A percentile compares a stretch with the other conserved stretches of the same genome.
These are phyloP conservation scores for Dactylis glomerata DNA, from an alignment of 176 grass and related monocot genomes.

Conservation along the genomic window DNA sequence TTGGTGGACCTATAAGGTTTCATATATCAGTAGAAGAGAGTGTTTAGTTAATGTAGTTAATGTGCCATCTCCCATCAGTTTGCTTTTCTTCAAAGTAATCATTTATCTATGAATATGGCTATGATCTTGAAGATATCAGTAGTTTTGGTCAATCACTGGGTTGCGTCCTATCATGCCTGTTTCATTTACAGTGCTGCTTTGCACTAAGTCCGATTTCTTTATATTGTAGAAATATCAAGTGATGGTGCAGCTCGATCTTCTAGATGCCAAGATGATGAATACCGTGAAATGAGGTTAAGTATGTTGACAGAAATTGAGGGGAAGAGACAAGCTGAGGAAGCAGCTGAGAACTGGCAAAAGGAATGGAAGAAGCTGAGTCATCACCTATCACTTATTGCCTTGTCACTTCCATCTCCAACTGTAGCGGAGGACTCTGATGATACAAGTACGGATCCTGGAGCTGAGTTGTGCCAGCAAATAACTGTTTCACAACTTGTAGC, in stretches of 20 bases:
- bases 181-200: slow-evolving; percentile 1
- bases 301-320: slow-evolving; percentile 81
- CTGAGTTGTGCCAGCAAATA: slow-evolving; percentile 74
- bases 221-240: slow-evolving; percentile 79
- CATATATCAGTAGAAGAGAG: neutral
- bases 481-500: slow-evolving; percentile 70
- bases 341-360: slow-evolving; percentile 59
- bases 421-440: slow-evolving; percentile 41
- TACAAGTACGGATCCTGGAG: slow-evolving; percentile 59
- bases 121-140: neutral
- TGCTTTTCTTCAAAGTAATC: neutral
- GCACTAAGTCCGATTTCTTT: neutral
- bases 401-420: slow-evolving; percentile 51
- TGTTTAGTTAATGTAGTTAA: neutral
- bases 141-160: neutral
- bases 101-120: neutral
- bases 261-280: slow-evolving; percentile 50
- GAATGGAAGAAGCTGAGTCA: slow-evolving; percentile 73
- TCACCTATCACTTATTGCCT: slow-evolving; percentile 63
- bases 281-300: slow-evolving; percentile 74
- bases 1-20: neutral
- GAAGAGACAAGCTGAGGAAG: slow-evolving; percentile 82
- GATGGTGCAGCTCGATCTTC: slow-evolving; percentile 61
- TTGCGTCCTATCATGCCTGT: neutral
- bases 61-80: neutral